Evolutionary conservation across 2,329 filamentous ascomycete genomes (phyloP), one percentile per base, ranked within the genome.

Genomic region (Xylariaceae sp.): DNA sequence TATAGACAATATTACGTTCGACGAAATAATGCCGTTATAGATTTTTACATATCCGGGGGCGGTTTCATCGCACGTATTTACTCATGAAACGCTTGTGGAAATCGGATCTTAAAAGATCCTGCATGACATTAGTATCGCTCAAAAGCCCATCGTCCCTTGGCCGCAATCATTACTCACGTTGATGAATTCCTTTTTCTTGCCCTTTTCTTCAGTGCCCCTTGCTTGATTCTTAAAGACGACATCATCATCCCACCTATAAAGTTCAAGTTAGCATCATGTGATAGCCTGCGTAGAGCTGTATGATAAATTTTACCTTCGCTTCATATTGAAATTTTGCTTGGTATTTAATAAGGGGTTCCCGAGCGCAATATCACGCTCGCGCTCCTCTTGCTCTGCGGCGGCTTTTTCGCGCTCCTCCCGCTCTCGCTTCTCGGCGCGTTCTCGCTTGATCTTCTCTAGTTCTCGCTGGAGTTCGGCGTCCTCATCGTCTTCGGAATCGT

Each of bases 181-280:
- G 73, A 99, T 92, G 75, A 99, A 99, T 73, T 96, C 92, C 77
- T 93, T 95, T 74, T 82, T 84, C 77, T 92, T 84, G 59, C 88
- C 86, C 77, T 88, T 92, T 59, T 97, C 91, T 69, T 97, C 93
- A 0, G 92, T 96, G 7, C 93, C 94, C 54, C 94, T 83, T 27
- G 93, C 94, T 76, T 99, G 94, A 73, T 99, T 99, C 79, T 96
- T 97, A 77, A 99, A 99, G 2, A 99, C 92, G 10, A 99, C 94
- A 70, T 99, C 94, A 66, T 99, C 94, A 65, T 99, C 94, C 94
- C 94, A 99, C 64, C 92, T 67, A 32, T 33, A n/a, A 77, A 9
- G 32, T 8, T 27, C 10, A 10, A 3, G 27, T 56, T 50, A 60
- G 48, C 32, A 56, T 21, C 36, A 11, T 23, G 5, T 7, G 20